Evolutionary conservation across 306 rosid species (phyloP).

Genomic region (Rosa persica): DNA sequence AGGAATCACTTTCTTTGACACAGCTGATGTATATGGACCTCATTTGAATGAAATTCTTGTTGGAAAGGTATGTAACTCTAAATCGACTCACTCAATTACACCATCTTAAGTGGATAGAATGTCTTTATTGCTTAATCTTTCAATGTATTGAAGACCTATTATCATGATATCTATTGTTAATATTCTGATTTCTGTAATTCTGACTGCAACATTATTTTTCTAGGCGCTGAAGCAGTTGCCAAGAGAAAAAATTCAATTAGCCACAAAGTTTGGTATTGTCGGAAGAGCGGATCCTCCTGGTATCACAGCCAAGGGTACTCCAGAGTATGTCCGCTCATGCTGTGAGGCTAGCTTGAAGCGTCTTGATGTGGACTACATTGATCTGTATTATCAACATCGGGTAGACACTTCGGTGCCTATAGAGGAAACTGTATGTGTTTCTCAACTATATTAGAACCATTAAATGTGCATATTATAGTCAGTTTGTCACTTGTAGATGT

Average conservation of each 20-base stretch:
- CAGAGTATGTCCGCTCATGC: conserved; percentile 69
- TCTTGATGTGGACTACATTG: conserved; percentile 73
- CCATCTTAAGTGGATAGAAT: not conserved
- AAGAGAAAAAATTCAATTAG: conserved; percentile 61
- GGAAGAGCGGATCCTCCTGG: conserved; percentile 9
- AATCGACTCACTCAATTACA: not conserved
- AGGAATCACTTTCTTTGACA: conserved; percentile 45
- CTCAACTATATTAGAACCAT: not conserved
- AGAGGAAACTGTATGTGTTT: conserved; percentile 59
- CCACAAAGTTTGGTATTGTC: conserved; percentile 72
- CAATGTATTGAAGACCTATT: not conserved
- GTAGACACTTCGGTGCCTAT: conserved; percentile 63
- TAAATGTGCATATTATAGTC: not conserved
- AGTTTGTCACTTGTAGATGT: not conserved
- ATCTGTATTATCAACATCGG: conserved; percentile 80
- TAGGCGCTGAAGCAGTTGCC: conserved; percentile 72
- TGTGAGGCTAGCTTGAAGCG: conserved; percentile 70
- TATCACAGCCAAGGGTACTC: conserved; percentile 52
- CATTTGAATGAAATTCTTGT: conserved; percentile 36
- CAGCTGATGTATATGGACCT: conserved; percentile 36
- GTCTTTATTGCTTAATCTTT: not conserved
- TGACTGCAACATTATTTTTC: not conserved
- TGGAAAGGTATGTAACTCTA: conserved; percentile 32
- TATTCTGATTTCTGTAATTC: not conserved
- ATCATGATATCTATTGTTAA: not conserved